A percentile compares a stretch with the other conserved stretches of the same genome.
These are phyloP conservation scores for Crataegus laevigata DNA, from an alignment of 306 rosid genomes.

Conservation along the genomic window DNA sequence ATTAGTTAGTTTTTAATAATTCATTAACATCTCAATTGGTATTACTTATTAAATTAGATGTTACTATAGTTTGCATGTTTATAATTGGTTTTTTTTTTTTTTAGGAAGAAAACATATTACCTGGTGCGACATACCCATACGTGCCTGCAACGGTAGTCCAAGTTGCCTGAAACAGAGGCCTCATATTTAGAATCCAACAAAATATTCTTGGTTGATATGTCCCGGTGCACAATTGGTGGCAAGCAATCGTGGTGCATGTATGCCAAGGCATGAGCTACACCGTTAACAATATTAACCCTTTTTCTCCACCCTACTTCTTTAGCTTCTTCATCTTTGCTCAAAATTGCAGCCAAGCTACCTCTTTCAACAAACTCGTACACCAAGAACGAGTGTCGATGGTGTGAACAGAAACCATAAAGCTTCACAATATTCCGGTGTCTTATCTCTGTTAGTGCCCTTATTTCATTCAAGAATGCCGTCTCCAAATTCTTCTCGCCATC, in stretches of 20 bases:
- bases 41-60: no score
- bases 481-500: not conserved
- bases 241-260: slow-evolving; percentile 18
- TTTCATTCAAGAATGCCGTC: slow-evolving; percentile 1
- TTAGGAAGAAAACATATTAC: not conserved
- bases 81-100: no score
- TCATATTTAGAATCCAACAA: not conserved
- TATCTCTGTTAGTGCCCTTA: not conserved
- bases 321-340: slow-evolving; percentile 2
- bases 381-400: not conserved
- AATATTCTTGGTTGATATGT: slow-evolving; percentile 15
- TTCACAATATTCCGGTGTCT: slow-evolving; percentile 16
- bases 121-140: slow-evolving; percentile 12
- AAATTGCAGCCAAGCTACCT: not conserved
- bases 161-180: not conserved
- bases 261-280: slow-evolving; percentile 7
- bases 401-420: not conserved
- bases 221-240: slow-evolving; percentile 9
- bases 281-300: slow-evolving; percentile 4
- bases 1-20: no score
- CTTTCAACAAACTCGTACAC: slow-evolving; percentile 13
- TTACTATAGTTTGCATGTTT: no score
- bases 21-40: no score
- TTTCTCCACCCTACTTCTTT: slow-evolving; percentile 1
- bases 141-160: slow-evolving; percentile 16